Evolutionary conservation across 305 asterid genomes (phyloP), one percentile per base, ranked within the genome.

Genomic region (Fraxinus angustifolia): DNA sequence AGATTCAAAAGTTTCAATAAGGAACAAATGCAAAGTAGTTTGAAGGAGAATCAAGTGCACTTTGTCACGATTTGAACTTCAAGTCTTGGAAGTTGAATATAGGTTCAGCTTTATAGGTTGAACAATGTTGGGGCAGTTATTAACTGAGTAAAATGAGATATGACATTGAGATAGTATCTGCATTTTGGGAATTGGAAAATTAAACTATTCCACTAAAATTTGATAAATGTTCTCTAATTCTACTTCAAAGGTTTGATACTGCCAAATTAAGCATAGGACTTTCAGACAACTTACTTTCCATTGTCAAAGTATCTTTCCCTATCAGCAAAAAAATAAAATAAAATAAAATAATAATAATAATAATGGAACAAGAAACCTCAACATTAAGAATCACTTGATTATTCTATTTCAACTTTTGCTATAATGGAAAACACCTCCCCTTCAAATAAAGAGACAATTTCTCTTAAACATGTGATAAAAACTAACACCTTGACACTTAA

Each of bases 241-340:
- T 8, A 30, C 35, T 28, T 76, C 70, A 35, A 72, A 36, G 60
- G 81, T 76, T 78, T 30, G 19, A 79, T 76, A 76, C 31, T 30
- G 72, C 83, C 79, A 75, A 10, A 75, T 75, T 23, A 56, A 73
- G 60, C 74, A 73, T 23, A 26, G 16, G 35, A 21, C 72, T 21
- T 60, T 21, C 50, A 78, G 2, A 75, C 58, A 78, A 75, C 8
- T 50, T 48, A 79, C 50, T 65, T 65, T 16, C 73, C 75, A 45
- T 76, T 36, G 40, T 23, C 26, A 33, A 50, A 78, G 8, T 30
- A 48, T 53, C 50, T 76, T 68, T 30, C 4, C 82, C 68, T 62
- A 21, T 78, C 33, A 71, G 65, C 77, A 70, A 79, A 35, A 31
- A 35, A 35, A 5, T 35, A 35, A 33, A 30, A 33, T 33, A 23